A percentile compares a stretch with the other conserved stretches of the same genome.
phyloP scores from a whole-genome alignment of 2,329 filamentous ascomycete species.

The Fusarium cyanostomum region DNA sequence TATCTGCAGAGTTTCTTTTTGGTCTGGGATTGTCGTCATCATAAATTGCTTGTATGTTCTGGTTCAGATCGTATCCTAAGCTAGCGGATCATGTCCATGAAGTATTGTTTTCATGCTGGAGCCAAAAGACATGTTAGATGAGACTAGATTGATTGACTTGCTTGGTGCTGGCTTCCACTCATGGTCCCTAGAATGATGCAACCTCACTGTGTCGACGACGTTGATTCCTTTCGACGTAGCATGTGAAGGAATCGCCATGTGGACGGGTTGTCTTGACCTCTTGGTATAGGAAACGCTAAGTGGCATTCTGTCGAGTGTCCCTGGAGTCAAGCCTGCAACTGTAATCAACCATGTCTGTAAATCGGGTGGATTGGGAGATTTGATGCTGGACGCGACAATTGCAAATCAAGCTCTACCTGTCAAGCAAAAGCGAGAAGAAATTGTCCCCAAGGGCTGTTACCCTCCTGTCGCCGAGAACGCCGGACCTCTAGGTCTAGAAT shows the following conservation, averaged over 20 bases:
- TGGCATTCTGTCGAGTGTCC: not conserved
- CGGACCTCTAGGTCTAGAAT: constrained; percentile 42
- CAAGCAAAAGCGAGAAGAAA: constrained; percentile 22
- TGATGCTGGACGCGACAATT: constrained; percentile 16
- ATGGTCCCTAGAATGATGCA: not conserved
- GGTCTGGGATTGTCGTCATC: constrained; percentile 20
- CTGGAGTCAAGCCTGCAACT: constrained; percentile 20
- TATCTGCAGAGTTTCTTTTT: constrained; percentile 24
- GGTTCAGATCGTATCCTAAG: constrained; percentile 4
- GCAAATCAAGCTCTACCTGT: constrained; percentile 31
- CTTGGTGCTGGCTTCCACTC: not conserved
- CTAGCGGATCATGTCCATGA: constrained; percentile 20
- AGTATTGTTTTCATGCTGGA: constrained; percentile 1
- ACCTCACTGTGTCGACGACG: not conserved
- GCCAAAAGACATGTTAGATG: not conserved
- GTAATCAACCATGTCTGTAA: constrained; percentile 28
- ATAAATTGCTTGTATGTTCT: constrained; percentile 13
- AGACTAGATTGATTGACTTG: not conserved
- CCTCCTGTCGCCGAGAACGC: constrained; percentile 34
- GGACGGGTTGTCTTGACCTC: no score
- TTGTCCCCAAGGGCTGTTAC: constrained; percentile 13
- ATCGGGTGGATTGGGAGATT: constrained; percentile 23
- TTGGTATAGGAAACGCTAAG: not conserved
- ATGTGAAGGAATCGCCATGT: not conserved
- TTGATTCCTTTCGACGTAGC: not conserved